phyloP scores from a whole-genome alignment of 805 yeast genomes.

The Kuraishia molischiana region DNA sequence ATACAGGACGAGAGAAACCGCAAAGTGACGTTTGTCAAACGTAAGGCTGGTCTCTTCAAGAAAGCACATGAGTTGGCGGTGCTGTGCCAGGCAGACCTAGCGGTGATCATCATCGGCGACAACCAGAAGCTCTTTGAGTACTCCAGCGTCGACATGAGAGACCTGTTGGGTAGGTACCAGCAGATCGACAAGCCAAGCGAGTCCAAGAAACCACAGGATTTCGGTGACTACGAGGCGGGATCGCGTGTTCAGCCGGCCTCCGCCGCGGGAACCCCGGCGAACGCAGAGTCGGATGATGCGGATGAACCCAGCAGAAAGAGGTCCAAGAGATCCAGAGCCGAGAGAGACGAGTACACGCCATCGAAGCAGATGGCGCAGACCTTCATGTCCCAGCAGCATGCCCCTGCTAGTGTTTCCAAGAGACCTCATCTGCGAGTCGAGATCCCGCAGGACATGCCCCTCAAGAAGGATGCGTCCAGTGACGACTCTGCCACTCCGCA shows the following conservation, averaged over 20 bases:
- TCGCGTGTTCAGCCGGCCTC: not conserved
- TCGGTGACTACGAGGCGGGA: conserved; percentile 44
- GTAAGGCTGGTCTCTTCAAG: conserved; percentile 90
- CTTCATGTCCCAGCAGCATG: too few species aligned
- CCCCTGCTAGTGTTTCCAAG: too few species aligned
- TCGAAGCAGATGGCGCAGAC: too few species aligned
- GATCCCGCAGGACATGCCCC: too few species aligned
- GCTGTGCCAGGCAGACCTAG: conserved; percentile 85
- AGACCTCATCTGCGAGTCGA: too few species aligned
- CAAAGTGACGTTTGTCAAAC: conserved; percentile 80
- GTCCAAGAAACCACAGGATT: conserved; percentile 54
- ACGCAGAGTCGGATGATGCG: conserved; percentile 7
- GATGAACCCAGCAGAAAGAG: conserved; percentile 1
- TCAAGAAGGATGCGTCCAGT: too few species aligned
- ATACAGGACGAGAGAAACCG: conserved; percentile 82
- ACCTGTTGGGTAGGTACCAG: conserved; percentile 32
- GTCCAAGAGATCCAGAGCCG: not conserved
- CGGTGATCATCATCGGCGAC: conserved; percentile 79
- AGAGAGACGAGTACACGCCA: too few species aligned
- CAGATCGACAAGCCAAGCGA: conserved; percentile 31
- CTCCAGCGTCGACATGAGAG: conserved; percentile 56
- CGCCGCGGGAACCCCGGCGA: conserved; percentile 5
- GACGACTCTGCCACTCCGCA: too few species aligned
- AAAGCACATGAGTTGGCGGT: conserved; percentile 83
- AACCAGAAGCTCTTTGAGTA: conserved; percentile 81